Evolutionary conservation across 1,284 basidiomycete species (phyloP), one percentile per base, ranked within the genome.

Genomic region (Erythrobasidium hasegawianum): DNA sequence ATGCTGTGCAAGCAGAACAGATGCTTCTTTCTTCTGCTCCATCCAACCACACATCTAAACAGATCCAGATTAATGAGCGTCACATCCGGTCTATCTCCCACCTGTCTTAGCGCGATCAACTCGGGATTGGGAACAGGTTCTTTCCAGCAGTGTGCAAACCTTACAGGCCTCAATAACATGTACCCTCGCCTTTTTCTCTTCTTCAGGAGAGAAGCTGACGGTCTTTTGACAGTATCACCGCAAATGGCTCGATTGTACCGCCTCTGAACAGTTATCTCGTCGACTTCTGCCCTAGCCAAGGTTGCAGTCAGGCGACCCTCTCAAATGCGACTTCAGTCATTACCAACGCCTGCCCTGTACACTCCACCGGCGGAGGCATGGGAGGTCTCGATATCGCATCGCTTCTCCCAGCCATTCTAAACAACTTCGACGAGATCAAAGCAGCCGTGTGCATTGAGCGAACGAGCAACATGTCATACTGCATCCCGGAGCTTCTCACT

Each of bases 401-500:
- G 14, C 57, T 24, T 2, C 56, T 58, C 13, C 45, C 58, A 22
- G 22, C 45, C 26, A 18, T 66, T 27, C 20, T 66, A 1, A 18
- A 59, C 26, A 52, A 67, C 49, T 60, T 54, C 29, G 40, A 20
- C 38, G 58, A 43, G 11, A 54, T 56, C 16, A 54, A 38, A 29
- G 43, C 16, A 18, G n/a, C 54, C 2, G 10, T 57, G 7, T 67
- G 65, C 59, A 45, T 54, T 7, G 29, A 67, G 53, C 57, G 50
- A 14, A 33, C 38, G 8, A 11, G 27, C 20, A 67, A 67, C 43
- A 33, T 49, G 11, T 60, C 58, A 22, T 67, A 60, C 49, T 67
- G 65, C 45, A 14, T 67, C 14, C 49, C 65, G 5, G 50, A 60
- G 41, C 20, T 67, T 39, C 53, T 67, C 1, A 41, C 43, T 40